A percentile compares a stretch with the other conserved stretches of the same genome.
Evolutionary conservation across 2,329 filamentous ascomycete species (phyloP).

Genomic region (Dissoconium aciculare): DNA sequence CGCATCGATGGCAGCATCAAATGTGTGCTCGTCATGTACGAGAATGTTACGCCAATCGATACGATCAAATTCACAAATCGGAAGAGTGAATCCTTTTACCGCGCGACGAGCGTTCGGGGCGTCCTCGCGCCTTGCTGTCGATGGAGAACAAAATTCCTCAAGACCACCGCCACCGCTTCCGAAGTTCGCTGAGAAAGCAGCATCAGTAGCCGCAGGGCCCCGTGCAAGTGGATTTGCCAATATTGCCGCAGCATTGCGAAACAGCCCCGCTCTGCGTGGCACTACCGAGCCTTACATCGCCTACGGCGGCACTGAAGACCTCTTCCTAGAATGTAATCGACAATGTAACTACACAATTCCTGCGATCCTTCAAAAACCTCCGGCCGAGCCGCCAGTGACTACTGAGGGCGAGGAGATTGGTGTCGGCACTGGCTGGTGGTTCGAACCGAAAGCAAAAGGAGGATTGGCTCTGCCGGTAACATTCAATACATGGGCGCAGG

Average conservation of each 20-base stretch:
- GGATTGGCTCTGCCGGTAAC: slow-evolving; percentile 61
- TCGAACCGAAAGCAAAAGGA: slow-evolving; percentile 34
- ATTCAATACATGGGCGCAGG: slow-evolving; percentile 90
- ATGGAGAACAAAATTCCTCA: no score
- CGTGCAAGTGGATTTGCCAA: slow-evolving; percentile 9
- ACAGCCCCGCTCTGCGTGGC: slow-evolving; percentile 21
- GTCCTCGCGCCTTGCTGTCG: no score
- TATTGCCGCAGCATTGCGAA: slow-evolving; percentile 15
- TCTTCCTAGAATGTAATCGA: slow-evolving; percentile 60
- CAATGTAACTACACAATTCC: slow-evolving; percentile 67
- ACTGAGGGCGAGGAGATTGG: slow-evolving; percentile 73
- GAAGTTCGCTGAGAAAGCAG: no score
- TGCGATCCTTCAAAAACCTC: slow-evolving; percentile 45
- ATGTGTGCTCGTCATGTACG: no score
- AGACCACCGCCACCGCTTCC: no score
- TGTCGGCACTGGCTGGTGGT: slow-evolving; percentile 62
- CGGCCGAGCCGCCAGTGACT: slow-evolving; percentile 52
- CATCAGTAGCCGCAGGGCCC: no score
- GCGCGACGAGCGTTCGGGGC: no score
- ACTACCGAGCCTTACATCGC: slow-evolving; percentile 58
- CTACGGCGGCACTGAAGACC: slow-evolving; percentile 59
- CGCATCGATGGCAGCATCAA: no score
- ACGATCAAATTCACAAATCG: no score
- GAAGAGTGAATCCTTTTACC: no score
- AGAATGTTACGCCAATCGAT: no score